Base-by-base conservation (phyloP, 345 rosid genomes). In the Acer negundo region DNA sequence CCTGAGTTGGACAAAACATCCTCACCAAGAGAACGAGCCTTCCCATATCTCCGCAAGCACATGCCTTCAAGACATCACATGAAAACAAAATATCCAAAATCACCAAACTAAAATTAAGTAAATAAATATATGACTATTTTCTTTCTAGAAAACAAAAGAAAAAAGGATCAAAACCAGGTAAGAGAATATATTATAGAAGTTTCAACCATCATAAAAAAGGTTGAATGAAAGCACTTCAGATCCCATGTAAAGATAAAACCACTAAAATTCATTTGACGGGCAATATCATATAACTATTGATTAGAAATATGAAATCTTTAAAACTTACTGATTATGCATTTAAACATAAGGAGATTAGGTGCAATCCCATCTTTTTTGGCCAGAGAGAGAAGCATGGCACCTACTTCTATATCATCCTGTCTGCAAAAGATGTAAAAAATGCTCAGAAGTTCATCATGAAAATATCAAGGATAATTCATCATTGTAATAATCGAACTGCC, bases 271-370 rank as follows among this genome's bases (percentile, higher is more conserved):
- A 75, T 61, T 31, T 35, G 22, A 68, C 73, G 51, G 62, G n/a
- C 13, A 23, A 44, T n/a, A 53, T 20, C 16, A 15, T 62, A 70
- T 22, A 74, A 22, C 67, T 63, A n/a, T 10, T 23, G 38, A 42
- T 15, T 75, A 74, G 58, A 44, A 24, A 74, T 19, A 9, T 35
- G 49, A 44, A 24, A 74, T 19, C 12, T 35, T 49, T 59, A 71
- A 10, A 80, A 81, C 94, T 88, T 89, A 95, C 99, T 91, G 75
- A 94, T 82, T 81, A 95, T 82, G 86, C 94, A 91, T 83, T 87
- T 88, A 75, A 86, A 86, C 93, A 89, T 93, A 65, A 89, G 59
- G 72, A 93, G 82, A 73, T 84, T 92, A 77, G 91, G 96, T 66
- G 83, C 80, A 74, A 92, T 63, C n/a, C 90, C 84, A 78, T 90